Evolutionary conservation across 1,284 basidiomycete species (phyloP), one percentile per base, ranked within the genome.

Genomic region (Trichosporon inkin): DNA sequence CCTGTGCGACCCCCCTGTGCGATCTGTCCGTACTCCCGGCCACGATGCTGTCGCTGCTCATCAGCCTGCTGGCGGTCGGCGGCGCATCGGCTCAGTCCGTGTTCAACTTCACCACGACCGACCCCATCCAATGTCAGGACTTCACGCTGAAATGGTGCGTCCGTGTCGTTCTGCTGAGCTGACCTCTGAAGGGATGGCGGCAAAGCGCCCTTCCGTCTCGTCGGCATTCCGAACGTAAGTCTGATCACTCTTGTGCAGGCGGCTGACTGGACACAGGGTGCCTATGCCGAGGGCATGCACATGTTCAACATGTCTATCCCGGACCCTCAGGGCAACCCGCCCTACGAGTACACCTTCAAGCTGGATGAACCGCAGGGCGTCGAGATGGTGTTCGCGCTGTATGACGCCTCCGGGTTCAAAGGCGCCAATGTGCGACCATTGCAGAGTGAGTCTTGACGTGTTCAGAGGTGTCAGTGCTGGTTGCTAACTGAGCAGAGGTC

Each of bases 271-370:
- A 74, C 71, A 70, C 71, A 7, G 56, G 44, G 44, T 10, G 22
- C n/a, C 14, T 49, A 58, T 8, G 61, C 70, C 6, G 37, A 58
- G 13, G 39, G 58, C 4, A 72, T 70, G 1, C 58, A 60, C 16
- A 72, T 76, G 56, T 44, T 64, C 49, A 77, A 75, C 57, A 63
- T 75, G 22, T 61, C 73, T 17, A 66, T 77, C n/a, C 72, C 72
- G 1, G 61, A 49, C 14, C 44, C 58, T 4, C 49, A 61, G 8
- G 59, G 63, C 7, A 36, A 28, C 6, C 62, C 70, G 1, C 62
- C 62, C 6, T 64, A 59, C 49, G 35, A 16, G 13, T 66, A 71
- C 55, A 68, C 67, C 3, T 70, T 74, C 54, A 47, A 55, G 10
- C 62, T 77, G 34, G 58, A 63, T 17, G 64, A 74, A 57, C 73